These are phyloP conservation scores for Arctium minus DNA, from an alignment of 129 eudicot genomes.

Conservation along the genomic window DNA sequence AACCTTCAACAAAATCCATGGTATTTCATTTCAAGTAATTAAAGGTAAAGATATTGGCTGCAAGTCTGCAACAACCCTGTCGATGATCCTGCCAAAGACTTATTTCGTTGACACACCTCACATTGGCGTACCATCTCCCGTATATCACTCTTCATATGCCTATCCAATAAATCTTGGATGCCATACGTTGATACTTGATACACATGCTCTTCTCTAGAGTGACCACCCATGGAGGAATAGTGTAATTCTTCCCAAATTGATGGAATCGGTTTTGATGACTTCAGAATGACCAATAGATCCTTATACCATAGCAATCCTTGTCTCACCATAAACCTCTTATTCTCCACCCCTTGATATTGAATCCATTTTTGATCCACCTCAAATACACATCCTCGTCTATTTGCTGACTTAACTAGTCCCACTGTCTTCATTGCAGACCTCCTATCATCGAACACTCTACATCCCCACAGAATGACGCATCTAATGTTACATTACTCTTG, in stretches of 20 bases:
- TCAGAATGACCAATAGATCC: neutral
- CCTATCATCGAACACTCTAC: neutral
- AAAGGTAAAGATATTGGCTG: neutral
- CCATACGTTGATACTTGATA: neutral
- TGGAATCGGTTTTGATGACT: neutral
- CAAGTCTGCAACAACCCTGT: neutral
- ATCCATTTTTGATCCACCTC: neutral
- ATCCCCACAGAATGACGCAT: neutral
- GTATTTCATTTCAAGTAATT: too few species aligned
- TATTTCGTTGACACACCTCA: neutral
- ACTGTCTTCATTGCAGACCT: neutral
- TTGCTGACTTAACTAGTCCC: neutral
- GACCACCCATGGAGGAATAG: neutral
- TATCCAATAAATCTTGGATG: neutral
- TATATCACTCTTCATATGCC: neutral
- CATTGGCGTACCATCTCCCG: neutral
- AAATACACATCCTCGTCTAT: neutral
- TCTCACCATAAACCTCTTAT: neutral
- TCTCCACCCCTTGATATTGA: neutral
- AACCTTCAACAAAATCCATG: neutral
- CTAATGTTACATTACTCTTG: neutral
- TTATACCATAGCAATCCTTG: neutral
- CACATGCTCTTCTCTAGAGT: neutral
- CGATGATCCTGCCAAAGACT: neutral
- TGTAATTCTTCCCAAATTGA: neutral